phyloP scores from a whole-genome alignment of 2,329 filamentous ascomycete genomes.

The Fusarium verticillioides region DNA sequence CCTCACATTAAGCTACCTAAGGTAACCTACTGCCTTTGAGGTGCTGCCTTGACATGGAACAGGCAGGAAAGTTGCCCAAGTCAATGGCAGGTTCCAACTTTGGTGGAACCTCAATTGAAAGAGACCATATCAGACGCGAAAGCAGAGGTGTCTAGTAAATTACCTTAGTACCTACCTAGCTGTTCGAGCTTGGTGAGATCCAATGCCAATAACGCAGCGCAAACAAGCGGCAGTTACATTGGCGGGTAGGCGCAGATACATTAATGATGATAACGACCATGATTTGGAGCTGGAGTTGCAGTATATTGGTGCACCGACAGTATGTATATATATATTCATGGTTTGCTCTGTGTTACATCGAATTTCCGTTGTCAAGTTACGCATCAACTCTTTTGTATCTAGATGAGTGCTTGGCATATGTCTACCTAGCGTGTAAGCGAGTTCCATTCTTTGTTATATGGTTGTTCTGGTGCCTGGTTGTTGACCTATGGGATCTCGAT shows the following conservation, averaged over 20 bases:
- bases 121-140: background rate
- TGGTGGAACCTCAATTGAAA: conserved; percentile 7
- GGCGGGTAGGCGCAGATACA: background rate
- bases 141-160: background rate
- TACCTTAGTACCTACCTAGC: background rate
- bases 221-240: conserved; percentile 5
- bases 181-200: background rate
- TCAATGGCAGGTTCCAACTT: conserved; percentile 2
- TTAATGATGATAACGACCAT: background rate
- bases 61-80: background rate
- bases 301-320: background rate
- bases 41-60: background rate
- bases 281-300: background rate
- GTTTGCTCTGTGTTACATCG: background rate
- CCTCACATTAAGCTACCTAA: background rate
- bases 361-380: background rate
- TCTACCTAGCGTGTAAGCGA: background rate
- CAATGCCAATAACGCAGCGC: conserved; percentile 9
- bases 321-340: background rate
- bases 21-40: background rate
- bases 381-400: background rate
- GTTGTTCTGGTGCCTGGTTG: background rate
- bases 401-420: background rate
- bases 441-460: background rate
- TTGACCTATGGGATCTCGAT: background rate